Evolutionary conservation across 2,329 filamentous ascomycete genomes (phyloP), one percentile per base, ranked within the genome.

Genomic region (Blastomyces emzantsi): DNA sequence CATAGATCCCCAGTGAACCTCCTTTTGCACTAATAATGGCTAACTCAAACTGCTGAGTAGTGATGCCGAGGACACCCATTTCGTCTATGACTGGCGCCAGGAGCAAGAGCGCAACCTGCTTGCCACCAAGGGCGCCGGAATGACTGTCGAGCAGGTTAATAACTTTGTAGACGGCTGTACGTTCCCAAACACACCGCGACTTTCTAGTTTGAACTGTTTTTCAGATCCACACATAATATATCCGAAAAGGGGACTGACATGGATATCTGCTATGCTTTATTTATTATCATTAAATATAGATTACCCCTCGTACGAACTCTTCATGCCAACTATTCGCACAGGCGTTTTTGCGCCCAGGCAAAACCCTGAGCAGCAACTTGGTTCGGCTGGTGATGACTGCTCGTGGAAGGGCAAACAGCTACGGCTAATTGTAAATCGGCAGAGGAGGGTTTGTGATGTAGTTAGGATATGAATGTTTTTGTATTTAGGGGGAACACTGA

Each of bases 71-170:
- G 80, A 94, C 68, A 81, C 85, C 4, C 79, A 81, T 60, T 92
- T 86, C 71, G 92, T 96, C 61, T 96, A 96, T 70, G 83, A 83
- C 66, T 96, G 92, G 92, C 85, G 92, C 17, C 78, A 87, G 69
- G 81, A 96, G 77, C 90, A 96, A 76, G 92, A 96, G 76, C 82
- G 83, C 58, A 83, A 83, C 64, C 79, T 96, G 69, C 83, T 89
- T 30, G 79, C 79, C 8, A 76, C 81, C 28, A 88, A 83, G 67
- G 90, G 89, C 0, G 82, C 81, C 0, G 92, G 90, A 39, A 96
- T 96, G 92, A 88, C 85, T 1, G 87, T 90, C 68, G 87, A 90
- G 63, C 84, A 93, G 73, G 90, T 96, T 54, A 80, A 85, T 63
- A 80, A 82, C 57, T 96, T 96, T 74, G 89, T 90, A 19, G 83